These are phyloP conservation scores for Aspergillus sp. DNA, from an alignment of 2,329 filamentous ascomycete genomes.

Conservation along the genomic window DNA sequence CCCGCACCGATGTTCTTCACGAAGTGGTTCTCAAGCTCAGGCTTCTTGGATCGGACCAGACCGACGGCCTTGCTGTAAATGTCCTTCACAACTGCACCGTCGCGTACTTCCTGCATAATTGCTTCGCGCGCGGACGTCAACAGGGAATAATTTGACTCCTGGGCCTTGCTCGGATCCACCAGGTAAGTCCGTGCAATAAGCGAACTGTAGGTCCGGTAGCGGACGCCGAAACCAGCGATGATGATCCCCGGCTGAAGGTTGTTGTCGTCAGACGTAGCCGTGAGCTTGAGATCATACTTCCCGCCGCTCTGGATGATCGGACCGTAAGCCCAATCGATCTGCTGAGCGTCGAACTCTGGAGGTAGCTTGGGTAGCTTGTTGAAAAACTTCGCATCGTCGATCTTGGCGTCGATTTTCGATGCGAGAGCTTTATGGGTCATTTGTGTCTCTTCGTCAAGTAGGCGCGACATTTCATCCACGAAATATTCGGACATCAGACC, in stretches of 20 bases:
- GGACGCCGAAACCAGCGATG: constrained; percentile 78
- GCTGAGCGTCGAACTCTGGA: constrained; percentile 72
- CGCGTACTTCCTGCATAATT: constrained; percentile 83
- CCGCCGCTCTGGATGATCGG: constrained; percentile 92
- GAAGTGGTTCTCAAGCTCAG: constrained; percentile 91
- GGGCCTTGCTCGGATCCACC: constrained; percentile 91
- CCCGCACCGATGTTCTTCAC: constrained; percentile 85
- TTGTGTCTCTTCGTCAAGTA: constrained; percentile 94
- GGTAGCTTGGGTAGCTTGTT: constrained; percentile 73
- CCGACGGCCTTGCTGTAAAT: constrained; percentile 79
- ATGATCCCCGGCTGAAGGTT: constrained; percentile 87
- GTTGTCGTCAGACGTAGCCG: constrained; percentile 68
- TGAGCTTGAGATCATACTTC: constrained; percentile 82
- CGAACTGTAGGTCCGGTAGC: constrained; percentile 94
- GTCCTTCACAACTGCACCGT: constrained; percentile 78
- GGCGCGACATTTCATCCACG: constrained; percentile 93
- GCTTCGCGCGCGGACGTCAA: constrained; percentile 74
- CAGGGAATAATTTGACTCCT: constrained; percentile 90
- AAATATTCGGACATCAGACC: constrained; percentile 94
- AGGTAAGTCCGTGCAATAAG: constrained; percentile 88
- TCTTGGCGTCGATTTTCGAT: constrained; percentile 81
- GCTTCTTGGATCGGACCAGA: constrained; percentile 79
- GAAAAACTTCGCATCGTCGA: constrained; percentile 92
- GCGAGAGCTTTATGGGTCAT: constrained; percentile 80
- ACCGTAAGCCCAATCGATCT: constrained; percentile 89